A percentile compares a stretch with the other conserved stretches of the same genome.
These are phyloP conservation scores for Stereum hirsutum DNA, from an alignment of 1,284 basidiomycete genomes.

Conservation along the genomic window DNA sequence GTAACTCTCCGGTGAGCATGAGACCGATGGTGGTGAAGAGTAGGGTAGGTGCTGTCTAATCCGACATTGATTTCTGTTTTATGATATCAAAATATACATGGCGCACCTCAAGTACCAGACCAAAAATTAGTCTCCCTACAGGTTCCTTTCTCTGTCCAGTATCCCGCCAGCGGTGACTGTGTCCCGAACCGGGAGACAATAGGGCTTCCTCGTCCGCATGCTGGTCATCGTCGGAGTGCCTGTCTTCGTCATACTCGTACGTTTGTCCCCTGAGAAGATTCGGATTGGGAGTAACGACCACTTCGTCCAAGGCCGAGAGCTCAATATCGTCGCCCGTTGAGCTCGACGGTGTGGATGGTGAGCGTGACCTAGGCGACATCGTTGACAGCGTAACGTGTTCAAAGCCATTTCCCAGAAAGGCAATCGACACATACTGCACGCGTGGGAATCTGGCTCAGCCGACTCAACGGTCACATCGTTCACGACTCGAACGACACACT, in stretches of 20 bases:
- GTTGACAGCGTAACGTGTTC: neutral
- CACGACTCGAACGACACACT: no score
- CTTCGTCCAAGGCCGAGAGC: conserved; percentile 23
- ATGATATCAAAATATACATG: no score
- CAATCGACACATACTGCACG: neutral
- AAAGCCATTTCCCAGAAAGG: conserved; percentile 2
- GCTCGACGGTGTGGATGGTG: conserved; percentile 1
- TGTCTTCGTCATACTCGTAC: conserved; percentile 14
- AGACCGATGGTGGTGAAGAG: conserved; percentile 65
- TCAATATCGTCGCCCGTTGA: conserved; percentile 23
- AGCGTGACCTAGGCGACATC: no score
- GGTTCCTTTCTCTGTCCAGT: conserved; percentile 10
- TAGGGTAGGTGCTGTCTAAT: conserved; percentile 69
- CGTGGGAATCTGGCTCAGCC: conserved; percentile 6
- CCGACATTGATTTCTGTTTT: no score
- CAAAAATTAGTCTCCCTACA: conserved; percentile 42
- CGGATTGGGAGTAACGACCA: conserved; percentile 20
- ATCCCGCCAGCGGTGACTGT: conserved; percentile 18
- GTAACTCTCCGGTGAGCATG: conserved; percentile 81
- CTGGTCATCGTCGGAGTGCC: conserved; percentile 18
- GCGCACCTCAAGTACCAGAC: conserved; percentile 61
- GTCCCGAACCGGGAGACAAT: conserved; percentile 19
- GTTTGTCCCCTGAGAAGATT: conserved; percentile 7
- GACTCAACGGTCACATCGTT: no score
- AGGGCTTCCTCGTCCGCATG: conserved; percentile 25